Evolutionary conservation across 768 basidiomycete species (phyloP).

Genomic region (Tricholoma bakamatsutake): DNA sequence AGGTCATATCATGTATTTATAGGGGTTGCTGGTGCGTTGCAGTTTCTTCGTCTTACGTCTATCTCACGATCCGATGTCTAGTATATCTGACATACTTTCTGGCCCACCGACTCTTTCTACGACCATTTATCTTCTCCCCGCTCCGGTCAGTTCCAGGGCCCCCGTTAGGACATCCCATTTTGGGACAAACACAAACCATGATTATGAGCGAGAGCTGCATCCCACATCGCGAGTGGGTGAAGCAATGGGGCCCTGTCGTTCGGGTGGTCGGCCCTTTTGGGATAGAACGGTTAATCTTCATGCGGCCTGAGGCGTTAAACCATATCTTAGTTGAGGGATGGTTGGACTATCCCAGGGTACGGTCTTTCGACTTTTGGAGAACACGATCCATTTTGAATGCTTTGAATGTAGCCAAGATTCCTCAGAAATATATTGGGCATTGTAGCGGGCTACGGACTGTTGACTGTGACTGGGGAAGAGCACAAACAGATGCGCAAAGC

Average conservation of each 20-base stretch:
- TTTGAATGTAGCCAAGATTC: conserved; percentile 31
- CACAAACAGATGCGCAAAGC: conserved; percentile 45
- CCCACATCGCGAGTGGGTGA: conserved; percentile 41
- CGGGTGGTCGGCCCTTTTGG: conserved; percentile 41
- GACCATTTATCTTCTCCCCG: conserved; percentile 25
- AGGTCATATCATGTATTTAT: neutral
- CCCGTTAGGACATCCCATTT: conserved; percentile 19
- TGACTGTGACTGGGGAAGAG: conserved; percentile 43
- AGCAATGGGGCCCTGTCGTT: conserved; percentile 37
- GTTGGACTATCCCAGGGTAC: conserved; percentile 39
- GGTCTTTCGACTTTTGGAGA: conserved; percentile 5
- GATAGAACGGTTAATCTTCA: conserved; percentile 38
- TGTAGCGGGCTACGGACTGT: conserved; percentile 38
- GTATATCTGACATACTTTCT: conserved; percentile 11
- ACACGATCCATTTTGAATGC: neutral
- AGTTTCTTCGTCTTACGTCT: neutral
- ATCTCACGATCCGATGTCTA: neutral
- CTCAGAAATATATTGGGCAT: conserved; percentile 36
- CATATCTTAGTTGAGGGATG: conserved; percentile 39
- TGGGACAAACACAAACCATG: conserved; percentile 8
- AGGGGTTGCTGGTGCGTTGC: neutral
- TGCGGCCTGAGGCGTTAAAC: conserved; percentile 38
- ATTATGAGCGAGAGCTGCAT: conserved; percentile 31
- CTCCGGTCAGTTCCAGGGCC: conserved; percentile 24
- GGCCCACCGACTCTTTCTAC: conserved; percentile 23